phyloP scores from a whole-genome alignment of 2,329 filamentous ascomycete species.

The Epichloe baconii region DNA sequence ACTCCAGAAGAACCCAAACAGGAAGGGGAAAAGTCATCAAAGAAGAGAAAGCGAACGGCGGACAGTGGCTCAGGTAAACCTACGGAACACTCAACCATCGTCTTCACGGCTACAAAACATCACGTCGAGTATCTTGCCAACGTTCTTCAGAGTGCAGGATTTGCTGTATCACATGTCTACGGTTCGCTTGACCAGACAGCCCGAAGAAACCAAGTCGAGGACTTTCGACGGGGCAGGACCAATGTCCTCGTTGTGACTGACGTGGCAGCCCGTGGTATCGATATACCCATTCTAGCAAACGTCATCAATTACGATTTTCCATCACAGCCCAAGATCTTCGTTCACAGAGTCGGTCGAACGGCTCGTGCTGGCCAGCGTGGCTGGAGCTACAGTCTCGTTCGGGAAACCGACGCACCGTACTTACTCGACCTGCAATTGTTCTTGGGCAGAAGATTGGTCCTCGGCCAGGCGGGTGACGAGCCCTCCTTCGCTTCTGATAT shows the following conservation, averaged over 20 bases:
- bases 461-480: slow-evolving; percentile 52
- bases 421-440: slow-evolving; percentile 90
- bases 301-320: slow-evolving; percentile 99
- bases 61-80: slow-evolving; percentile 49
- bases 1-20: slow-evolving; percentile 39
- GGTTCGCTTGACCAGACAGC: slow-evolving; percentile 90
- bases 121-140: slow-evolving; percentile 86
- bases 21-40: slow-evolving; percentile 35
- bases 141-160: slow-evolving; percentile 69
- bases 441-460: slow-evolving; percentile 66
- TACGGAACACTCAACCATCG: slow-evolving; percentile 82
- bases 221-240: slow-evolving; percentile 71
- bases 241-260: slow-evolving; percentile 95
- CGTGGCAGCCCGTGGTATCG: slow-evolving; percentile 90
- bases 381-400: slow-evolving; percentile 89
- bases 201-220: slow-evolving; percentile 79
- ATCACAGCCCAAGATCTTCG: slow-evolving; percentile 89
- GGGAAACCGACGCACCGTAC: slow-evolving; percentile 81
- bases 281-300: slow-evolving; percentile 91
- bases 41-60: slow-evolving; percentile 58
- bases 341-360: slow-evolving; percentile 91
- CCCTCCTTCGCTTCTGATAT: slow-evolving; percentile 72
- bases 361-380: slow-evolving; percentile 85
- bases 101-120: slow-evolving; percentile 92
- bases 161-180: slow-evolving; percentile 86